Conservation (phyloP, 176 grass and related monocot genomes). For the Juncus inflexus region DNA sequence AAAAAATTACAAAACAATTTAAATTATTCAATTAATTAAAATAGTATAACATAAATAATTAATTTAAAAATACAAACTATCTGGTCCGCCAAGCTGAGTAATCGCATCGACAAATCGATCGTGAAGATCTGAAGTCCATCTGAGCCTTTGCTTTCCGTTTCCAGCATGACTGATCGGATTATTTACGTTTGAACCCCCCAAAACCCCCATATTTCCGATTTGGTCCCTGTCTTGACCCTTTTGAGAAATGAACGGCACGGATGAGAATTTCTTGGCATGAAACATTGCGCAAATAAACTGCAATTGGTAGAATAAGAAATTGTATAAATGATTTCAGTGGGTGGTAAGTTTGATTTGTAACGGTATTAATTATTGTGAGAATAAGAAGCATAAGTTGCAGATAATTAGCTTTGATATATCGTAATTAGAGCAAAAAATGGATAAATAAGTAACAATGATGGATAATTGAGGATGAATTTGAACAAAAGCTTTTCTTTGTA, state of each 20-base stretch:
- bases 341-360: too few species aligned
- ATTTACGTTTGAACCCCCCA: constrained; percentile 51
- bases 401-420: too few species aligned
- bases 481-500: too few species aligned
- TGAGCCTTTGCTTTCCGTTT: constrained; percentile 68
- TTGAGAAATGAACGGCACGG: constrained; percentile 54
- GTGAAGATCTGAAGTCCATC: constrained; percentile 97
- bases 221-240: constrained; percentile 65
- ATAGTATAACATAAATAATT: constrained; percentile 9
- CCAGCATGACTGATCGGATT: constrained; percentile 50
- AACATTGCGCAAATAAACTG: constrained; percentile 61
- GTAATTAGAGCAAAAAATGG: too few species aligned
- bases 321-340: too few species aligned
- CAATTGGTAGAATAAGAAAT: constrained; percentile 21
- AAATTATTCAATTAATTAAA: constrained; percentile 20
- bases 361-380: too few species aligned
- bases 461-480: too few species aligned
- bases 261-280: constrained; percentile 66
- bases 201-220: constrained; percentile 45
- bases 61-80: constrained; percentile 84
- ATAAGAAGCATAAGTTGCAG: too few species aligned
- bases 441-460: too few species aligned
- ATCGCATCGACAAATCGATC: constrained; percentile 97
- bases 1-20: constrained; percentile 6
- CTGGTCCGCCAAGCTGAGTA: constrained; percentile 89